A percentile compares a stretch with the other conserved stretches of the same genome.
phyloP scores from a whole-genome alignment of 2,329 filamentous ascomycete species.

The Pestalotiopsis sp. region DNA sequence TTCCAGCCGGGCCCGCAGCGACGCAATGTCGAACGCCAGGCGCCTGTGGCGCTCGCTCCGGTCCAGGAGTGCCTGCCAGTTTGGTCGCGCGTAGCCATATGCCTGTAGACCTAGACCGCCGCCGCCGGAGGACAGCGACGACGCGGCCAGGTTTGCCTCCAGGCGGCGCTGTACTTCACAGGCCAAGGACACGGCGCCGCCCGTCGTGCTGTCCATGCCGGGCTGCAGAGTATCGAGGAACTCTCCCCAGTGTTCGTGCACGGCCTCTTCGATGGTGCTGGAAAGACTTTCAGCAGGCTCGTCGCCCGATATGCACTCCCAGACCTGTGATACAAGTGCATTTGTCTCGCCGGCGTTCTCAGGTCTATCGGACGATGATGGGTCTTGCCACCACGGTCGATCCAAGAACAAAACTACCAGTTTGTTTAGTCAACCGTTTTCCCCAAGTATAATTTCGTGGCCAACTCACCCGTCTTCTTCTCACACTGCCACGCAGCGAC shows the following conservation, averaged over 20 bases:
- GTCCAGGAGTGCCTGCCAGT: conserved; percentile 34
- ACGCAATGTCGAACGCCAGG: conserved; percentile 22
- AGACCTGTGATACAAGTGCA: background rate
- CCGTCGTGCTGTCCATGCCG: conserved; percentile 1
- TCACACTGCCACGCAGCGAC: background rate
- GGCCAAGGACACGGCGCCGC: conserved; percentile 22
- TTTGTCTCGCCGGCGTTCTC: background rate
- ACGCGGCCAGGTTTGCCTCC: conserved; percentile 35
- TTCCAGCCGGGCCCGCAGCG: conserved; percentile 14
- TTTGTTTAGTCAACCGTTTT: background rate
- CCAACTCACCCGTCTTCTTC: background rate
- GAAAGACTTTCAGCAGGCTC: conserved; percentile 20
- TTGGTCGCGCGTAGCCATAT: background rate
- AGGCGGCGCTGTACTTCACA: conserved; percentile 33
- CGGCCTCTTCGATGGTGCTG: conserved; percentile 9
- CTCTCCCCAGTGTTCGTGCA: conserved; percentile 35
- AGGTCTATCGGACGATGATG: background rate
- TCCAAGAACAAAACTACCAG: conserved; percentile 24
- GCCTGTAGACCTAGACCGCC: background rate
- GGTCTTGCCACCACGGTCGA: conserved; percentile 25
- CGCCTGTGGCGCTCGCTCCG: conserved; percentile 28
- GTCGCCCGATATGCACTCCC: background rate
- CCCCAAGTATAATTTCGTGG: background rate
- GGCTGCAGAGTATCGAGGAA: conserved; percentile 34
- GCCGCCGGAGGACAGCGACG: background rate